Evolutionary conservation across 2,329 filamentous ascomycete species (phyloP).

Genomic region (Orbilia ellipsospora): DNA sequence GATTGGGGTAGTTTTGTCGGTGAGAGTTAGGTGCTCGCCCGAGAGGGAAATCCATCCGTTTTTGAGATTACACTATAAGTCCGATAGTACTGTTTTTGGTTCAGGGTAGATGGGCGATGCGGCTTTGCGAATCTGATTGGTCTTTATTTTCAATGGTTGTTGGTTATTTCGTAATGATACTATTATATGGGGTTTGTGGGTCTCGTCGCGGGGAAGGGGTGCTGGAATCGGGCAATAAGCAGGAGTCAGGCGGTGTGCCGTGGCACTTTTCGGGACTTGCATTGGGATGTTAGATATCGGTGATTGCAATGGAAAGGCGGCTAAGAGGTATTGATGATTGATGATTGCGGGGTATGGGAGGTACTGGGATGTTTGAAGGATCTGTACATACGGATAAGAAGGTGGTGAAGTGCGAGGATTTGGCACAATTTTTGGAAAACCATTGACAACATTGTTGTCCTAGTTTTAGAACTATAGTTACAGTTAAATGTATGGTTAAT

Average conservation of each 20-base stretch:
- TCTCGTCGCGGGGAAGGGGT: slow-evolving; percentile 34
- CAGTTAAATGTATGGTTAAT: no score
- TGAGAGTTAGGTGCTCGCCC: slow-evolving; percentile 55
- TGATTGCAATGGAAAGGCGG: slow-evolving; percentile 11
- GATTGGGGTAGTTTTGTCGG: slow-evolving; percentile 42
- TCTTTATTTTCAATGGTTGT: slow-evolving; percentile 26
- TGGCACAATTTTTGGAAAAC: slow-evolving; percentile 44
- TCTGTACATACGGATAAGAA: slow-evolving; percentile 27
- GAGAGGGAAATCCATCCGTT: slow-evolving; percentile 51
- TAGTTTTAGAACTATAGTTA: no score
- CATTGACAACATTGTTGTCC: slow-evolving; percentile 52
- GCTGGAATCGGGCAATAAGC: slow-evolving; percentile 30
- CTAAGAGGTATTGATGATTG: slow-evolving; percentile 4
- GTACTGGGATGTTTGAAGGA: slow-evolving; percentile 25
- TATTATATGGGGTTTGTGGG: background rate
- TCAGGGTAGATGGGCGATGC: slow-evolving; percentile 24
- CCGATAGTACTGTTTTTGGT: slow-evolving; percentile 22
- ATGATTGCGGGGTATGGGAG: slow-evolving; percentile 25
- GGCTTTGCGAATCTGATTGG: slow-evolving; percentile 5
- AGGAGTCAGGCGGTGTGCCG: slow-evolving; percentile 54
- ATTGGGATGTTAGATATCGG: background rate
- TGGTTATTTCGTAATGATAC: slow-evolving; percentile 10
- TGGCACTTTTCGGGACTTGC: slow-evolving; percentile 30
- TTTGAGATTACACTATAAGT: slow-evolving; percentile 45
- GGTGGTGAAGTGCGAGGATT: slow-evolving; percentile 54